phyloP scores from a whole-genome alignment of 148 eudicot species.

The Amaranthus cruentus region DNA sequence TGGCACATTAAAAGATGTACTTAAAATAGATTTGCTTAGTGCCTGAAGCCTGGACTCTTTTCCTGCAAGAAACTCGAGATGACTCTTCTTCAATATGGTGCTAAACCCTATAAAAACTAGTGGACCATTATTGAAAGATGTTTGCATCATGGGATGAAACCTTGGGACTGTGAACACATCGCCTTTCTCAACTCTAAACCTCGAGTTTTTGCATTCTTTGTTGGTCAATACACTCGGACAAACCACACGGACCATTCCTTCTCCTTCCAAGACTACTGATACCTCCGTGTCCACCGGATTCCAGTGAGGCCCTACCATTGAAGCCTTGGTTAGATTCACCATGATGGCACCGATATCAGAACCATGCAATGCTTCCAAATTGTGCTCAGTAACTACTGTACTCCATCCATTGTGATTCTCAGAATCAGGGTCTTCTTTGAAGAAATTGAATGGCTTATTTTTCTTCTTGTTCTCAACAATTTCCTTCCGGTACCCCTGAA shows the following conservation, averaged over 20 bases:
- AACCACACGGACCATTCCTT: conserved; percentile 66
- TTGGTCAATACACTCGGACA: conserved; percentile 41
- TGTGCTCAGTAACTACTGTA: conserved; percentile 43
- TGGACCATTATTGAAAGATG: conserved; percentile 61
- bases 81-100: conserved; percentile 39
- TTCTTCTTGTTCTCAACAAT: conserved; percentile 44
- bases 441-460: conserved; percentile 46
- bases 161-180: conserved; percentile 76
- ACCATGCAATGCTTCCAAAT: conserved; percentile 38
- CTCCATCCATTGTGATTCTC: conserved; percentile 74
- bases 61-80: conserved; percentile 72
- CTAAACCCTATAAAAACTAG: conserved; percentile 77
- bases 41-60: conserved; percentile 50
- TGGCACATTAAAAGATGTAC: conserved; percentile 46
- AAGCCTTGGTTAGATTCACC: conserved; percentile 70
- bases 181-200: conserved; percentile 64
- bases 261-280: conserved; percentile 57
- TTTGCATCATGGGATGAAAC: conserved; percentile 70
- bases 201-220: conserved; percentile 40
- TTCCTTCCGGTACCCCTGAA: conserved; percentile 25
- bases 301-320: conserved; percentile 97
- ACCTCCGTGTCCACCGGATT: conserved; percentile 66
- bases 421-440: conserved; percentile 49
- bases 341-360: conserved; percentile 52
- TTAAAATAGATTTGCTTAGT: conserved; percentile 40